Evolutionary conservation across 768 basidiomycete genomes (phyloP).

Genomic region (Cytidiella melzeri): DNA sequence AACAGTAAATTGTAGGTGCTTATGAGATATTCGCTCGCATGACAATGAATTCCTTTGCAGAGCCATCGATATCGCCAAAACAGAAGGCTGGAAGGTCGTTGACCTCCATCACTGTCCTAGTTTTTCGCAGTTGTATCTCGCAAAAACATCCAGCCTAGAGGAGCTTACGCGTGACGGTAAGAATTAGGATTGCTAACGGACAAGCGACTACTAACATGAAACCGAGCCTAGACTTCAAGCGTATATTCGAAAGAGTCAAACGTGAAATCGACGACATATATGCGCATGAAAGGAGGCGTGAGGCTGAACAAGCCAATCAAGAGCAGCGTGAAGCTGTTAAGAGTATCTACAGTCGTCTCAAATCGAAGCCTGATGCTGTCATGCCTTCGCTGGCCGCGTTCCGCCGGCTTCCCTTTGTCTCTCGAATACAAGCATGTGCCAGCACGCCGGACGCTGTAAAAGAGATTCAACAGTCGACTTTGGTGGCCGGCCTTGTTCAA

Average conservation of each 20-base stretch:
- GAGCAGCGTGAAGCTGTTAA: neutral
- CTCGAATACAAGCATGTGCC: neutral
- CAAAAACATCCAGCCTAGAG: neutral
- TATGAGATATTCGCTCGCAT: too few relatives aligned
- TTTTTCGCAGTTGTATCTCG: neutral
- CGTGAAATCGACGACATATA: neutral
- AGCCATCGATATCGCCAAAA: neutral
- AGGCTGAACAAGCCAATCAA: neutral
- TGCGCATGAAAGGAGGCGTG: neutral
- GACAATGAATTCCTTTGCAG: too few relatives aligned
- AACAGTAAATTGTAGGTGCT: too few relatives aligned
- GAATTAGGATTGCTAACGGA: too few relatives aligned
- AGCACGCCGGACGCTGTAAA: neutral
- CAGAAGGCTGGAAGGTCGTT: constrained; percentile 17
- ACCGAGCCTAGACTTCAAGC: neutral
- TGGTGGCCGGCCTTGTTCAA: constrained; percentile 33
- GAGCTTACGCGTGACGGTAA: neutral
- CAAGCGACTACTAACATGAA: too few relatives aligned
- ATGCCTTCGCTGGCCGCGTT: constrained; percentile 10
- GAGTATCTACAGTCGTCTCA: neutral
- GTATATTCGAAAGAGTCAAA: neutral
- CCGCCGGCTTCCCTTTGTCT: constrained; percentile 10
- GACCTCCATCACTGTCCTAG: constrained; percentile 13
- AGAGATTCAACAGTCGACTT: constrained; percentile 11
- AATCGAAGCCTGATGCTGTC: neutral